These are phyloP conservation scores for Amauroascus niger DNA, from an alignment of 2,329 filamentous ascomycete species.

Conservation along the genomic window DNA sequence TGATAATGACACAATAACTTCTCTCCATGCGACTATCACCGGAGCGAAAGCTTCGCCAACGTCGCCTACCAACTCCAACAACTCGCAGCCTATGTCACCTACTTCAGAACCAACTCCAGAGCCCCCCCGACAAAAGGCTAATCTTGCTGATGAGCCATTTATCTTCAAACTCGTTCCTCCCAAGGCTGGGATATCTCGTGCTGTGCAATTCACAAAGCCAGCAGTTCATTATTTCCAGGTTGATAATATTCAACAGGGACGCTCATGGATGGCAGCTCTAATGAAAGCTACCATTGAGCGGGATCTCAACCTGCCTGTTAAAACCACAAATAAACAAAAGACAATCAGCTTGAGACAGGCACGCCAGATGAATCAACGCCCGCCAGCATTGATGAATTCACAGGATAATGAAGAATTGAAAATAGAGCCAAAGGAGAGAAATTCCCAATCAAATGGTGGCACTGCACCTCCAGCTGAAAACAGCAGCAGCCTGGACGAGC, in stretches of 20 bases:
- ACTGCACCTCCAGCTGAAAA: conserved; percentile 8
- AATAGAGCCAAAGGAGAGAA: conserved; percentile 14
- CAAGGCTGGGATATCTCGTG: conserved; percentile 72
- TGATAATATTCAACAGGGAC: conserved; percentile 75
- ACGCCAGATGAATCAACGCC: conserved; percentile 74
- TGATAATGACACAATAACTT: conserved; percentile 80
- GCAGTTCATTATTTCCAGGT: conserved; percentile 97
- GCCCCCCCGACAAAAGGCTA: background rate
- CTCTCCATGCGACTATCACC: conserved; percentile 83
- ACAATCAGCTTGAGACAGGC: conserved; percentile 90
- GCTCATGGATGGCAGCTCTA: conserved; percentile 94
- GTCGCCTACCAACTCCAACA: conserved; percentile 37
- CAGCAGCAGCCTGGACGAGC: background rate
- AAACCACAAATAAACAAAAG: conserved; percentile 87
- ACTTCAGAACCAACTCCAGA: conserved; percentile 18
- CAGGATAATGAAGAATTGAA: conserved; percentile 28
- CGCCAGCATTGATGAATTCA: conserved; percentile 69
- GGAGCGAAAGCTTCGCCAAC: conserved; percentile 66
- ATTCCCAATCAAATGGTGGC: conserved; percentile 30
- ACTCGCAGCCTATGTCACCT: background rate
- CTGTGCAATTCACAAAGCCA: conserved; percentile 94
- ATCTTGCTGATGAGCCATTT: conserved; percentile 58
- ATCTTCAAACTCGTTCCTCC: conserved; percentile 97
- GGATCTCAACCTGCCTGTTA: conserved; percentile 65
- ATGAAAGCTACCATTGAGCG: conserved; percentile 99